Percentiles rank a stretch among this genome's conserved stretches.
These are phyloP conservation scores for Domatiomyces globalis DNA, from an alignment of 2,329 filamentous ascomycete genomes.

Conservation along the genomic window DNA sequence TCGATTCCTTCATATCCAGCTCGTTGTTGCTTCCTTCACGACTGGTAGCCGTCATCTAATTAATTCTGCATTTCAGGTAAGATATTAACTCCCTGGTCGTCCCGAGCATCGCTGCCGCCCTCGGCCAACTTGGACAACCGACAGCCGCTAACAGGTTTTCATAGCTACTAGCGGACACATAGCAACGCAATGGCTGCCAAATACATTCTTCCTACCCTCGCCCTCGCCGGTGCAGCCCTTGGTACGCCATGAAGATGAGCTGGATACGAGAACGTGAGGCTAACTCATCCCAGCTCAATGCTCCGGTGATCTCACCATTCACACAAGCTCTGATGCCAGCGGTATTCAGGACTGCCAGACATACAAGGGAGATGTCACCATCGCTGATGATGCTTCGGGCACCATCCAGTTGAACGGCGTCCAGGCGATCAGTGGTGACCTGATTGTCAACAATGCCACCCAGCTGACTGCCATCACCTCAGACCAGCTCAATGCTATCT, in stretches of 20 bases:
- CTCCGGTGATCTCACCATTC: slow-evolving; percentile 25
- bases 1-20: slow-evolving; percentile 10
- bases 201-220: slow-evolving; percentile 43
- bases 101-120: not conserved
- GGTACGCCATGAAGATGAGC: slow-evolving; percentile 25
- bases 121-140: slow-evolving; percentile 3
- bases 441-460: slow-evolving; percentile 40
- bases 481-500: slow-evolving; percentile 49
- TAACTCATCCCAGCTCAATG: not conserved
- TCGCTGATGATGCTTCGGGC: slow-evolving; percentile 42
- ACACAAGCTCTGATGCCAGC: slow-evolving; percentile 48
- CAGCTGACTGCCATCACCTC: slow-evolving; percentile 51
- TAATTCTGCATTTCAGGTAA: slow-evolving; percentile 19
- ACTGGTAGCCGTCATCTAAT: slow-evolving; percentile 10
- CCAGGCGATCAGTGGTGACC: slow-evolving; percentile 42
- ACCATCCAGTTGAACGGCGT: slow-evolving; percentile 29
- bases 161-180: slow-evolving; percentile 11
- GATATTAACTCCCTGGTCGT: slow-evolving; percentile 3
- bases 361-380: slow-evolving; percentile 52
- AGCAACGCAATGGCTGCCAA: slow-evolving; percentile 35
- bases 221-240: slow-evolving; percentile 37
- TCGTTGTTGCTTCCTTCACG: slow-evolving; percentile 6
- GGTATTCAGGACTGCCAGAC: slow-evolving; percentile 51
- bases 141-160: slow-evolving; percentile 9
- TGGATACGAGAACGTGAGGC: not conserved